Conservation (phyloP, 2,329 filamentous ascomycete species). For the Pseudohalonectria lignicola region DNA sequence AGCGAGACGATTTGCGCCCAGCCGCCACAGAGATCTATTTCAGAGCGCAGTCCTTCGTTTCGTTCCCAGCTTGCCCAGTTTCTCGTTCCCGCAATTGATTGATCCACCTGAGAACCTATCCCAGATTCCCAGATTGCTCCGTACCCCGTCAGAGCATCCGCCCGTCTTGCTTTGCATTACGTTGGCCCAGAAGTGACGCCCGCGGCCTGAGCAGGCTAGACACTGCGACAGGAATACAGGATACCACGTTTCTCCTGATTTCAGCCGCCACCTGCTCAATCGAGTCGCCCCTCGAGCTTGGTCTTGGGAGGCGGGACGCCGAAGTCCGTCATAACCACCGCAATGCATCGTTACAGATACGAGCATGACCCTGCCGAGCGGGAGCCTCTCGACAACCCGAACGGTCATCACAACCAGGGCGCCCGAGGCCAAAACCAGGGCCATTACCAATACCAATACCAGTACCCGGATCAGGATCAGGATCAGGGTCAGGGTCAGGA, state of each 20-base stretch:
- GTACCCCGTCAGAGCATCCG: too few relatives aligned
- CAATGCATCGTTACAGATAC: constrained; percentile 11
- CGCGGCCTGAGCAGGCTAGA: not conserved
- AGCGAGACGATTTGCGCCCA: too few relatives aligned
- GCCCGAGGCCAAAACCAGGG: not conserved
- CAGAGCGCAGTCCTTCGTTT: too few relatives aligned
- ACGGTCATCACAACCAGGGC: not conserved
- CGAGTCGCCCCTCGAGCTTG: too few relatives aligned
- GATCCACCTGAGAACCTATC: too few relatives aligned
- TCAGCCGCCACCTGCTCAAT: not conserved
- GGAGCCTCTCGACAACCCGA: constrained; percentile 9
- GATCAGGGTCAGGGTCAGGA: constrained; percentile 1
- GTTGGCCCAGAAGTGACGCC: not conserved
- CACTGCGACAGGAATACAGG: not conserved
- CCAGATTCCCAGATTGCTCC: too few relatives aligned
- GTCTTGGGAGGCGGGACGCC: constrained; percentile 1
- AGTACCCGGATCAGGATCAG: constrained; percentile 3
- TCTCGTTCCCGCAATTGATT: too few relatives aligned
- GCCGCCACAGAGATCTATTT: too few relatives aligned
- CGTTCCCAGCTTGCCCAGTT: too few relatives aligned
- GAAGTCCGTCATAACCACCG: not conserved
- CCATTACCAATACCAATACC: constrained; percentile 2
- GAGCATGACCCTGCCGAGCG: constrained; percentile 11
- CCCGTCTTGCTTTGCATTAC: too few relatives aligned
- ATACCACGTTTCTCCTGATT: not conserved